Percentiles rank a stretch among this genome's conserved stretches.
These are phyloP conservation scores for Botrytis elliptica DNA, from an alignment of 2,329 filamentous ascomycete genomes.

Conservation along the genomic window DNA sequence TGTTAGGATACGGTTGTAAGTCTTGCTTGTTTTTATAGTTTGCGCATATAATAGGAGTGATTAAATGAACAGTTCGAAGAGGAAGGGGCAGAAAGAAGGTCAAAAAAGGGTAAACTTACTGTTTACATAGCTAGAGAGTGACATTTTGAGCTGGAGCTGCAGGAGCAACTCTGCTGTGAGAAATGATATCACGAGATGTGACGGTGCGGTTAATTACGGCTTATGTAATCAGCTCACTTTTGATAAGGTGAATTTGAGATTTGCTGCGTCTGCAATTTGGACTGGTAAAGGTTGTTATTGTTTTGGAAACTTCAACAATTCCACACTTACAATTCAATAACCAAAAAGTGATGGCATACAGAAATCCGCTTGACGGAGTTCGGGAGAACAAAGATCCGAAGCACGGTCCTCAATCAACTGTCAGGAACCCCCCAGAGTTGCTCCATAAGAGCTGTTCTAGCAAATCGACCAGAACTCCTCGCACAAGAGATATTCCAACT, in stretches of 20 bases:
- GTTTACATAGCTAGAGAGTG: slow-evolving; percentile 53
- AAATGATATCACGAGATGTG: slow-evolving; percentile 22
- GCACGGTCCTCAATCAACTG: not conserved
- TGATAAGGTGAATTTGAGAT: not conserved
- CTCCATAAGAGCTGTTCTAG: not conserved
- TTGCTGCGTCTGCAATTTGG: not conserved
- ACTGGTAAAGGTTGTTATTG: not conserved
- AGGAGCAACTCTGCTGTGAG: slow-evolving; percentile 32
- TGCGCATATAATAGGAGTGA: not conserved
- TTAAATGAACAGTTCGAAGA: not conserved
- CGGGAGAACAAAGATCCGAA: slow-evolving; percentile 4
- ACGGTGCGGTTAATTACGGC: not conserved
- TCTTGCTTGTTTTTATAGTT: slow-evolving; percentile 25
- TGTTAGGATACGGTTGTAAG: slow-evolving; percentile 41
- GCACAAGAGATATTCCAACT: not conserved
- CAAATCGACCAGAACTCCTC: not conserved
- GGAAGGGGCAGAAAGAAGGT: slow-evolving; percentile 3
- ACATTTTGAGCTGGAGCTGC: slow-evolving; percentile 43
- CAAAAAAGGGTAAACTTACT: slow-evolving; percentile 43
- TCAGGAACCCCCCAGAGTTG: slow-evolving; percentile 1
- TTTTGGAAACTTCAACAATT: not conserved
- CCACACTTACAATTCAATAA: not conserved
- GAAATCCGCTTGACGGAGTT: not conserved
- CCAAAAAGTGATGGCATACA: not conserved
- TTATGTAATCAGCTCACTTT: not conserved